These are phyloP conservation scores for Amphicarpaea edgeworthii DNA, from an alignment of 306 rosid species.

Conservation along the genomic window DNA sequence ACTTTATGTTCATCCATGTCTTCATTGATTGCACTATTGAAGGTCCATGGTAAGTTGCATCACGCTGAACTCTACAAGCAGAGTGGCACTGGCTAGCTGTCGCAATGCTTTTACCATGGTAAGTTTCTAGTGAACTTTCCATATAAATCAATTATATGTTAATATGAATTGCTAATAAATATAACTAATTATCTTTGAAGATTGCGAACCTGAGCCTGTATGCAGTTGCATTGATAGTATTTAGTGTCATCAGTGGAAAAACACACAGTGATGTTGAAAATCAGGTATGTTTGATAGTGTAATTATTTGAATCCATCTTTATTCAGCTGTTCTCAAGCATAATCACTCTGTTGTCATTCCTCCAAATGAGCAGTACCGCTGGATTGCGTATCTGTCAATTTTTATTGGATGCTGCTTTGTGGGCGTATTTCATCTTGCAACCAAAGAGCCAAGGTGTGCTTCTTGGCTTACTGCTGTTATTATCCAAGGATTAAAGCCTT, in stretches of 20 bases:
- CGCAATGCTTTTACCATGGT: conserved; percentile 98
- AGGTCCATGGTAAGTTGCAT: conserved; percentile 98
- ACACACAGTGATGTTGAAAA: conserved; percentile 64
- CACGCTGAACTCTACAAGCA: conserved; percentile 85
- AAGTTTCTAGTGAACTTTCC: conserved; percentile 40
- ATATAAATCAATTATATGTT: conserved; percentile 8
- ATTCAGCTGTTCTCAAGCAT: conserved; percentile 19
- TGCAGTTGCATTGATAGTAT: conserved; percentile 76
- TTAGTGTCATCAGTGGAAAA: conserved; percentile 55
- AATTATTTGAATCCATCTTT: conserved; percentile 38
- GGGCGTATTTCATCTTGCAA: conserved; percentile 70
- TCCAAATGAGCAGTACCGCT: conserved; percentile 74
- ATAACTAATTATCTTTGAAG: conserved; percentile 49
- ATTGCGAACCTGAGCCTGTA: conserved; percentile 91
- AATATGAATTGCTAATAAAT: conserved; percentile 27
- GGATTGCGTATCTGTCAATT: conserved; percentile 93
- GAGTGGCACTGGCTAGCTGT: conserved; percentile 93
- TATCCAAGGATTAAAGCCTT: background rate
- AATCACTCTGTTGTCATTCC: conserved; percentile 37
- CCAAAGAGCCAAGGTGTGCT: conserved; percentile 90
- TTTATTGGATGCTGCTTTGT: conserved; percentile 93
- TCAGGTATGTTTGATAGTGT: conserved; percentile 60
- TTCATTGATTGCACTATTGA: conserved; percentile 43
- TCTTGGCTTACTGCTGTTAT: conserved; percentile 29
- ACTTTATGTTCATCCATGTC: conserved; percentile 12